These are phyloP conservation scores for Leccinellum albellum DNA, from an alignment of 768 basidiomycete genomes.

Conservation along the genomic window DNA sequence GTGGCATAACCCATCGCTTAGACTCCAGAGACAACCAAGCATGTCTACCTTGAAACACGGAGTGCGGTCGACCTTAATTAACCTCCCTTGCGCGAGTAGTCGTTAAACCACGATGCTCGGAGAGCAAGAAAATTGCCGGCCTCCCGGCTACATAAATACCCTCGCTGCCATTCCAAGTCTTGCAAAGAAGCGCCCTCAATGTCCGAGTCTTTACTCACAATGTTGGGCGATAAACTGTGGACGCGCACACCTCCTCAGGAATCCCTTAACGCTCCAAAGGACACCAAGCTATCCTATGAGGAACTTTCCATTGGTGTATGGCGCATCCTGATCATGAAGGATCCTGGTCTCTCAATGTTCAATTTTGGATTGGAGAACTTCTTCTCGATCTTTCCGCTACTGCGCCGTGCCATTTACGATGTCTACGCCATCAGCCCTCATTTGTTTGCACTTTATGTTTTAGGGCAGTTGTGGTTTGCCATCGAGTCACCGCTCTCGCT, in stretches of 20 bases:
- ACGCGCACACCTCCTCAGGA: neutral
- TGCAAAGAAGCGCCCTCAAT: neutral
- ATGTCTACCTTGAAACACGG: too few species aligned
- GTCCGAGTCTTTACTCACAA: neutral
- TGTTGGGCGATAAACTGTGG: neutral
- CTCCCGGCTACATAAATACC: neutral
- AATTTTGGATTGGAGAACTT: conserved; percentile 8
- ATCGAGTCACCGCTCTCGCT: conserved; percentile 18
- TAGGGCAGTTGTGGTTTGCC: conserved; percentile 16
- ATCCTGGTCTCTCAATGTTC: conserved; percentile 3
- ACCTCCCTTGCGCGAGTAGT: too few species aligned
- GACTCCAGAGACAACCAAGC: too few species aligned
- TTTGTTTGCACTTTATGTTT: conserved; percentile 9
- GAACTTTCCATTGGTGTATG: conserved; percentile 23
- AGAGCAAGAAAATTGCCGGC: neutral
- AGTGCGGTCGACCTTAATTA: too few species aligned
- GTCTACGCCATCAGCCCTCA: conserved; percentile 21
- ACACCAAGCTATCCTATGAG: neutral
- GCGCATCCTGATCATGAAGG: conserved; percentile 20
- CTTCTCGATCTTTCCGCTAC: neutral
- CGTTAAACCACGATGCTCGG: neutral
- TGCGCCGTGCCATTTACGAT: conserved; percentile 19
- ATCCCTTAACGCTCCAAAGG: neutral
- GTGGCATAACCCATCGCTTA: too few species aligned
- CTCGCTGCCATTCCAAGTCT: neutral